Percentiles rank a stretch among this genome's conserved stretches.
phyloP scores from a whole-genome alignment of 1,284 basidiomycete species.

The Somion occarium region DNA sequence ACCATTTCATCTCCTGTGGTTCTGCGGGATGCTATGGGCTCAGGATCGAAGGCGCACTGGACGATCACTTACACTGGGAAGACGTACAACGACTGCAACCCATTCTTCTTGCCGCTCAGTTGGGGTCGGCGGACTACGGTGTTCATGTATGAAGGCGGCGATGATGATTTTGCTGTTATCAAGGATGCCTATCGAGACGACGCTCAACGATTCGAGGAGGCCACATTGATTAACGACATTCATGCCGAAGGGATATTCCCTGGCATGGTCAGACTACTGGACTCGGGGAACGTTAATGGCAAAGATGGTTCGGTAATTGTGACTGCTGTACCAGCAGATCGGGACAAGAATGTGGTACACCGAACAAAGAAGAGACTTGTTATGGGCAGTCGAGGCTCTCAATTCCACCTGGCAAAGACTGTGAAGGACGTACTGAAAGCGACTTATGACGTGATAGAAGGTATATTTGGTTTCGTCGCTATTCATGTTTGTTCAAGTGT shows the following conservation, averaged over 20 bases:
- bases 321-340: not conserved
- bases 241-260: conserved; percentile 8
- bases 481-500: too few species aligned
- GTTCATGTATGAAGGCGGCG: conserved; percentile 1
- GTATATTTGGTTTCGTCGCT: too few species aligned
- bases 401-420: conserved; percentile 1
- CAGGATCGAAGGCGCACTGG: not conserved
- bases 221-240: not conserved
- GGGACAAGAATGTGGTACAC: not conserved
- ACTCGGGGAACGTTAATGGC: not conserved
- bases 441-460: conserved; percentile 9
- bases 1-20: not conserved
- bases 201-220: conserved; percentile 2
- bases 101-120: not conserved
- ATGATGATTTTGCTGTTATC: conserved; percentile 5
- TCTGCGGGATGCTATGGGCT: not conserved
- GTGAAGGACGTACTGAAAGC: conserved; percentile 11
- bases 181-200: conserved; percentile 8
- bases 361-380: conserved; percentile 1
- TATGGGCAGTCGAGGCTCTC: conserved; percentile 2
- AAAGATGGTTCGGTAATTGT: not conserved
- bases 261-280: conserved; percentile 7
- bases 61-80: not conserved
- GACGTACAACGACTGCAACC: not conserved
- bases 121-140: conserved; percentile 9